phyloP scores from a whole-genome alignment of 2,329 filamentous ascomycete species.

The Pestalotiopsis sp. region DNA sequence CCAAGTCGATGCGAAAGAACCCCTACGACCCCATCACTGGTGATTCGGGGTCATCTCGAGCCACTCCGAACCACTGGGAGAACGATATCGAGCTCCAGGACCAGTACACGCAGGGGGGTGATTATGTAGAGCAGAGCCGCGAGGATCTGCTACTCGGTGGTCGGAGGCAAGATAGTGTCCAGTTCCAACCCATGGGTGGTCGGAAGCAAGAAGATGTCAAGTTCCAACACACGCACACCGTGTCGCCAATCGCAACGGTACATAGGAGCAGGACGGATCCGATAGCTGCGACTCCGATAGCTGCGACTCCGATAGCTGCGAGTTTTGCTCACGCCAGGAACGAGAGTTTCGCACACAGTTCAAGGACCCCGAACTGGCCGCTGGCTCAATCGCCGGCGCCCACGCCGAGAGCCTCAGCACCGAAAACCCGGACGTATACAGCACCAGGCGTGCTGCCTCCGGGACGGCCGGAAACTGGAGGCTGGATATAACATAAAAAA shows the following conservation, averaged over 20 bases:
- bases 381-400: background rate
- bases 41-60: background rate
- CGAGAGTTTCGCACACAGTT: background rate
- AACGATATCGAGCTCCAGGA: slow-evolving; percentile 6
- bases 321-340: background rate
- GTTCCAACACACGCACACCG: background rate
- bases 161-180: too few relatives aligned
- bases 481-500: background rate
- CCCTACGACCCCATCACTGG: background rate
- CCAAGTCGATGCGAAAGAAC: background rate
- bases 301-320: background rate
- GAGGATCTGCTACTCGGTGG: too few relatives aligned
- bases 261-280: background rate
- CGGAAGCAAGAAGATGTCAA: background rate
- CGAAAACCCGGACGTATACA: background rate
- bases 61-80: background rate
- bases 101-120: background rate
- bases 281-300: background rate
- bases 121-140: background rate
- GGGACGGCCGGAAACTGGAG: background rate
- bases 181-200: too few relatives aligned
- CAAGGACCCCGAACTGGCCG: background rate
- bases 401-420: background rate
- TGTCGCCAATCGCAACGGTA: background rate
- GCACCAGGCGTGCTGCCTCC: background rate